phyloP scores from a whole-genome alignment of 225 moss, liverwort and hornwort species.

The Thuidium tamariscinum region DNA sequence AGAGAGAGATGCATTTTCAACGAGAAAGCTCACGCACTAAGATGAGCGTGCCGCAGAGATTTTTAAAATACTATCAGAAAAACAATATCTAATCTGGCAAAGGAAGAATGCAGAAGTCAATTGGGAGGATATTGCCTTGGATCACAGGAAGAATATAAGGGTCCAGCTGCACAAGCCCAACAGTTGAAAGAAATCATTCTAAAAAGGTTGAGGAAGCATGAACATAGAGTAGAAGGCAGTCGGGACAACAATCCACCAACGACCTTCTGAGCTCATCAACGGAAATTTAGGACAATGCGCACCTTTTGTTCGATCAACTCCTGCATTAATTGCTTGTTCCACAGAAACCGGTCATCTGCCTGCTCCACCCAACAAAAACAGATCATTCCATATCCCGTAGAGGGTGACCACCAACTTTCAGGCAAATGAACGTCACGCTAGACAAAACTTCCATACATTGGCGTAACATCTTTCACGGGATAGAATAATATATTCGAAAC shows the following conservation, averaged over 20 bases:
- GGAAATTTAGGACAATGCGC: neutral
- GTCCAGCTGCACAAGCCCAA: conserved; percentile 65
- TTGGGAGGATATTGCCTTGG: conserved; percentile 93
- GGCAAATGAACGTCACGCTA: neutral
- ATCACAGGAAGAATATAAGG: conserved; percentile 83
- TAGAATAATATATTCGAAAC: neutral
- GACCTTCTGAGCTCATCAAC: neutral
- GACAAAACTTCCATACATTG: neutral
- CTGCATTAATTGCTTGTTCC: conserved; percentile 79
- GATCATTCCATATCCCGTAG: neutral
- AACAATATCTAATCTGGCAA: neutral
- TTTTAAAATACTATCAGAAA: neutral
- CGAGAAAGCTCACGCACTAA: neutral
- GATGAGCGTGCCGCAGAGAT: neutral
- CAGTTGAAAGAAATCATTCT: neutral
- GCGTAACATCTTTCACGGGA: neutral
- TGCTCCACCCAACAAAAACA: conserved; percentile 18
- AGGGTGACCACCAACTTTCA: neutral
- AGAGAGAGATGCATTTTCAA: neutral
- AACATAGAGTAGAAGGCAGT: neutral
- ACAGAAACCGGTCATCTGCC: conserved; percentile 86
- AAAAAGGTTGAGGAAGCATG: neutral
- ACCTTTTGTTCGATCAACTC: conserved; percentile 79
- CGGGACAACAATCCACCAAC: neutral
- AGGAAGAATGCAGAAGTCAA: neutral